Percentiles rank a stretch among this genome's conserved stretches.
Conservation (phyloP, 225 moss, liverwort and hornwort species). For the Anthoceros angustus region DNA sequence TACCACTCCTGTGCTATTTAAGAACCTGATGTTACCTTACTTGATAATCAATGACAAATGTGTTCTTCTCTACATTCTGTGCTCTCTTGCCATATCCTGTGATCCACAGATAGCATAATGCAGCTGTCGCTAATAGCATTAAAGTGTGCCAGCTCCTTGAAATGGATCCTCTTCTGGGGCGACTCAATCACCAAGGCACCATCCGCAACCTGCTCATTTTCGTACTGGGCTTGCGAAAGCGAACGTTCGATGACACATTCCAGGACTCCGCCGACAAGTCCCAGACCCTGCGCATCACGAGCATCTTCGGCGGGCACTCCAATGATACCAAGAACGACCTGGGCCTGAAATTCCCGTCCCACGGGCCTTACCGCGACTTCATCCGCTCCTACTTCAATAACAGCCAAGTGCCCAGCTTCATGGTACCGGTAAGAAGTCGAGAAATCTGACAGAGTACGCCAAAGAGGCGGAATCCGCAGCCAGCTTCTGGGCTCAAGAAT, state of each 20-base stretch:
- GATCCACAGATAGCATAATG: too few species aligned
- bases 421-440: slow-evolving; percentile 21
- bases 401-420: slow-evolving; percentile 14
- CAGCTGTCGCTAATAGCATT: too few species aligned
- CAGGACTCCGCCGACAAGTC: slow-evolving; percentile 8
- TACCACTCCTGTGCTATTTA: too few species aligned
- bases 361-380: slow-evolving; percentile 9
- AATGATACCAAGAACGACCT: slow-evolving; percentile 15
- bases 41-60: too few species aligned
- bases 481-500: slow-evolving; percentile 18
- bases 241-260: slow-evolving; percentile 10
- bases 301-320: slow-evolving; percentile 25
- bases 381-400: slow-evolving; percentile 20
- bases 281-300: slow-evolving; percentile 19
- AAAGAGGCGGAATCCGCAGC: slow-evolving; percentile 18
- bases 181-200: slow-evolving; percentile 36
- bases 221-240: slow-evolving; percentile 15
- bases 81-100: too few species aligned
- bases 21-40: too few species aligned
- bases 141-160: slow-evolving; percentile 22
- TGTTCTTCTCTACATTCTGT: too few species aligned
- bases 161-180: slow-evolving; percentile 34
- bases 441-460: slow-evolving; percentile 9
- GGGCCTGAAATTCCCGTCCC: slow-evolving; percentile 18
- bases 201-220: slow-evolving; percentile 30